A percentile compares a stretch with the other conserved stretches of the same genome.
Evolutionary conservation across 352 stramenopile genomes (phyloP).

Genomic region (Pythium brachiatum): DNA sequence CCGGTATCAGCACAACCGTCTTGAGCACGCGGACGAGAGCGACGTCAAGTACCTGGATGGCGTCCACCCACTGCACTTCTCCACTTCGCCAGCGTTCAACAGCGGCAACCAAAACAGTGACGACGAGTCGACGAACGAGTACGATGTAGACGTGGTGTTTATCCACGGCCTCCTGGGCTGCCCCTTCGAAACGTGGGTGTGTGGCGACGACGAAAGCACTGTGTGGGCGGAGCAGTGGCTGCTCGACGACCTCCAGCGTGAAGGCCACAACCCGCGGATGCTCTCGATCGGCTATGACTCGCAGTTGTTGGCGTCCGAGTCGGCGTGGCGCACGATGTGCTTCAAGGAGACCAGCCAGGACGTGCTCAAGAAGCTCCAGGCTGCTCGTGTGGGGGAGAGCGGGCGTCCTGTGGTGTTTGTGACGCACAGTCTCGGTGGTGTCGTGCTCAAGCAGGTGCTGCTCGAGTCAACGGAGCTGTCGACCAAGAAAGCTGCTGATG

Average conservation of each 20-base stretch:
- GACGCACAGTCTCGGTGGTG: slow-evolving; percentile 81
- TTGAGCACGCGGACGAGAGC: slow-evolving; percentile 22
- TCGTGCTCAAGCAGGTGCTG: slow-evolving; percentile 81
- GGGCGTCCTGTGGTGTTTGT: slow-evolving; percentile 79
- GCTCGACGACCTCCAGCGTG: slow-evolving; percentile 51
- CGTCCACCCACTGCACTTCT: slow-evolving; percentile 68
- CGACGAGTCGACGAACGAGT: slow-evolving; percentile 28
- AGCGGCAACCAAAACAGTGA: slow-evolving; percentile 8
- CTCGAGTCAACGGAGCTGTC: slow-evolving; percentile 36
- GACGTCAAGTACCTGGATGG: slow-evolving; percentile 67
- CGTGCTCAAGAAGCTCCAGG: slow-evolving; percentile 56
- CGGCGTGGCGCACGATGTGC: slow-evolving; percentile 67
- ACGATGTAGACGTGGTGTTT: slow-evolving; percentile 80
- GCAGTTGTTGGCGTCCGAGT: slow-evolving; percentile 71
- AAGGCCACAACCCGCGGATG: slow-evolving; percentile 60
- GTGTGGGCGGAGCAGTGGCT: slow-evolving; percentile 75
- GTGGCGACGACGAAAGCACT: slow-evolving; percentile 51
- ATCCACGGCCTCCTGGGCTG: slow-evolving; percentile 78
- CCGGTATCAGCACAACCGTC: slow-evolving; percentile 41
- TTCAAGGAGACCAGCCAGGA: slow-evolving; percentile 70
- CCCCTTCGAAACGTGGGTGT: slow-evolving; percentile 80
- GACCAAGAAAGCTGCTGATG: background rate
- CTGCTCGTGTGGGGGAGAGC: slow-evolving; percentile 53
- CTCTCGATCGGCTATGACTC: slow-evolving; percentile 84
- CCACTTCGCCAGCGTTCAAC: slow-evolving; percentile 25